These are phyloP conservation scores for Phytophthora tentaculata DNA, from an alignment of 352 stramenopile species.

Conservation along the genomic window DNA sequence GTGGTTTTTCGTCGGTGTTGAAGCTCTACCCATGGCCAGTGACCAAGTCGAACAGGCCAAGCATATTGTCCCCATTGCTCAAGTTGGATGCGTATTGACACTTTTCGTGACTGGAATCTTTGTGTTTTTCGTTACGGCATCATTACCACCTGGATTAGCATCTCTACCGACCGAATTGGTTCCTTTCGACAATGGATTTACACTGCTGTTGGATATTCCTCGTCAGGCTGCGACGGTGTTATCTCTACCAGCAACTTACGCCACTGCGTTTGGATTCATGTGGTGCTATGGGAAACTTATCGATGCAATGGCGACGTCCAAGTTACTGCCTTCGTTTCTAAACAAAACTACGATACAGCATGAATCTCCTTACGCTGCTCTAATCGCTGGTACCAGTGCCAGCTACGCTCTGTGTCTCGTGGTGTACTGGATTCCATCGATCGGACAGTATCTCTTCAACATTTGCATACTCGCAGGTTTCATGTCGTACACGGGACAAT, in stretches of 20 bases:
- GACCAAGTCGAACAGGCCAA: slow-evolving; percentile 50
- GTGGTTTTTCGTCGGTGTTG: slow-evolving; percentile 61
- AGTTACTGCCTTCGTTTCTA: slow-evolving; percentile 43
- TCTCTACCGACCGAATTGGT: slow-evolving; percentile 29
- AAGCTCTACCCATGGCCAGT: slow-evolving; percentile 42
- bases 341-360: slow-evolving; percentile 15
- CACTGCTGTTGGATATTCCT: slow-evolving; percentile 30
- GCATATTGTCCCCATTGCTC: slow-evolving; percentile 41
- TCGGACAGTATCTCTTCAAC: slow-evolving; percentile 40
- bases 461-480: slow-evolving; percentile 47
- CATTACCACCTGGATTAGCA: slow-evolving; percentile 38
- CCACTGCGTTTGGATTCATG: slow-evolving; percentile 60
- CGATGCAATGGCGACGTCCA: slow-evolving; percentile 50
- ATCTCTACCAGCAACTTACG: slow-evolving; percentile 57
- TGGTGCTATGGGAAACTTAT: slow-evolving; percentile 66
- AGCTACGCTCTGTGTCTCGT: slow-evolving; percentile 47
- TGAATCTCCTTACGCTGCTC: slow-evolving; percentile 30
- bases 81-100: slow-evolving; percentile 48
- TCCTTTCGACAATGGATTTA: slow-evolving; percentile 48
- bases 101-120: slow-evolving; percentile 47
- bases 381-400: slow-evolving; percentile 30
- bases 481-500: slow-evolving; percentile 51
- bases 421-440: slow-evolving; percentile 32
- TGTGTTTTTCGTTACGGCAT: slow-evolving; percentile 43
- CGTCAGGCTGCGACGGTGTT: slow-evolving; percentile 34